These are phyloP conservation scores for Closterium sp. DNA, from an alignment of 139 green algal genomes.

Conservation along the genomic window DNA sequence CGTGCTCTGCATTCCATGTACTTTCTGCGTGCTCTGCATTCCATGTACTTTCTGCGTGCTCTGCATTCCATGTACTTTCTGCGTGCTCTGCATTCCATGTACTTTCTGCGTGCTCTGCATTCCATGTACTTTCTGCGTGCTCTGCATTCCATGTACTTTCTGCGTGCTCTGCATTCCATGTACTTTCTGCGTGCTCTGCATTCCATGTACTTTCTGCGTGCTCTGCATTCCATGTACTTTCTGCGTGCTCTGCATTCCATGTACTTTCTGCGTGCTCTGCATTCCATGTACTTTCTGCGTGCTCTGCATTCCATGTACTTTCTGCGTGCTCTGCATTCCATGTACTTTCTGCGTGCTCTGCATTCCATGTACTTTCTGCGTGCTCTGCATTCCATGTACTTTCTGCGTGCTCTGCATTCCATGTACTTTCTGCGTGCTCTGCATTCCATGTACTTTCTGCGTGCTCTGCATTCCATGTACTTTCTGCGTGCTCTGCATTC, in stretches of 20 bases:
- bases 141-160: not conserved
- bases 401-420: not conserved
- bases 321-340: too few relatives aligned
- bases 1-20: too few relatives aligned
- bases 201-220: too few relatives aligned
- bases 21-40: not conserved
- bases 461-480: not conserved
- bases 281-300: not conserved
- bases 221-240: too few relatives aligned
- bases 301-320: not conserved
- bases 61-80: not conserved
- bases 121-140: not conserved
- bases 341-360: not conserved
- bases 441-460: not conserved
- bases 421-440: too few relatives aligned
- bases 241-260: not conserved
- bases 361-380: too few relatives aligned
- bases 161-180: too few relatives aligned
- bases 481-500: too few relatives aligned
- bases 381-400: too few relatives aligned
- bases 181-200: not conserved
- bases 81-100: not conserved
- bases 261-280: too few relatives aligned
- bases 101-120: too few relatives aligned
- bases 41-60: too few relatives aligned